Evolutionary conservation across 768 basidiomycete species (phyloP), one percentile per base, ranked within the genome.

Genomic region (Kwoniella europaea): DNA sequence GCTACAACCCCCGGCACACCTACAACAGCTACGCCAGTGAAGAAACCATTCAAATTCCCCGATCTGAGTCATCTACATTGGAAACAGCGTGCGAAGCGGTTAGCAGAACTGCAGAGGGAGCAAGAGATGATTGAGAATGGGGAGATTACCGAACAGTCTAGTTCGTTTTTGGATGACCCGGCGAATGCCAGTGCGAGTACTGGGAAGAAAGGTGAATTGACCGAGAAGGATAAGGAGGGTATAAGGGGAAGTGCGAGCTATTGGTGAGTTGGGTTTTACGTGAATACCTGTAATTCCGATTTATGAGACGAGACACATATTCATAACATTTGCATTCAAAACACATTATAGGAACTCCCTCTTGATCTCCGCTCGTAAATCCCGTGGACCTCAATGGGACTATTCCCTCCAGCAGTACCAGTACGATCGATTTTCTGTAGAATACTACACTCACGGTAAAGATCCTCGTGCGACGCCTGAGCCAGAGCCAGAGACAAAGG

Each of bases 381-480:
- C 67, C 46, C 35, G 82, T 18, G 82, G 82, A 2, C 82, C 82
- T 0, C 82, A 83, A 71, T 83, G 82, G 82, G 82, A 83, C 63
- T 81, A 77, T 63, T 79, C 79, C 22, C 80, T 81, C 41, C 82
- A 82, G 46, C 69, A 67, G 43, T 69, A 67, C 43, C 78, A 71
- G n/a, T 71, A 79, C 58, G 80, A 81, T 63, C 66, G 69, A 2
- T 61, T 22, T 12, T 74, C 76, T 9, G 44, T 44, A 15, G 71
- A 70, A 10, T 79, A 78, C 71, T 81, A 79, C 56, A 75, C 73
- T 3, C 80, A 79, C 50, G 62, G 65, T 7, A 63, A 64, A 64
- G 43, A 59, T 29, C 68, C 72, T 13, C 67, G 55, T 0, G 64
- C 27, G 24, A 43, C 35, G 55, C 16, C 29, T 10, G 46, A 10